Evolutionary conservation across 1,284 basidiomycete species (phyloP).

Genomic region (Fomitopsis pinicola): DNA sequence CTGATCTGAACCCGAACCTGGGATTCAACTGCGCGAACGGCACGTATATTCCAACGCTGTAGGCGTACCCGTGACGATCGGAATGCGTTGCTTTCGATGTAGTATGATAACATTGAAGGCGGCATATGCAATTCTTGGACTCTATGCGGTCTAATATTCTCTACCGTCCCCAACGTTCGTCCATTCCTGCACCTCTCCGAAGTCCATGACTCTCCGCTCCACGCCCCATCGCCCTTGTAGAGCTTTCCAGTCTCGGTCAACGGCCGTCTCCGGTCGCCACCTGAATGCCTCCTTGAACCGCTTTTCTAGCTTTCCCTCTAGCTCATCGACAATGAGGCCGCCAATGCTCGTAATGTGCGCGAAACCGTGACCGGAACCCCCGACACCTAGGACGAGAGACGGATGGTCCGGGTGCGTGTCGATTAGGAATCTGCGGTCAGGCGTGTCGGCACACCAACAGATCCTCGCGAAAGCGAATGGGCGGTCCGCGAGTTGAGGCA

Average conservation of each 20-base stretch:
- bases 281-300: neutral
- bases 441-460: neutral
- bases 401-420: neutral
- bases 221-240: neutral
- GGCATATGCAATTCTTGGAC: neutral
- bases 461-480: neutral
- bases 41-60: neutral
- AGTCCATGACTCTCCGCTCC: neutral
- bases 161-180: neutral
- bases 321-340: neutral
- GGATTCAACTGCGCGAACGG: neutral
- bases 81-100: neutral
- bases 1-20: neutral
- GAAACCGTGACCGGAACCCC: neutral
- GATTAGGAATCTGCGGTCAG: neutral
- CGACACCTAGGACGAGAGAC: neutral
- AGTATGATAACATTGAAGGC: no score
- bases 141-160: neutral
- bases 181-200: neutral
- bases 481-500: neutral
- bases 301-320: neutral
- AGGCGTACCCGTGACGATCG: neutral
- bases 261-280: neutral
- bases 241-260: neutral
- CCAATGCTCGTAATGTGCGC: neutral